Evolutionary conservation across 495 filamentous ascomycete genomes (phyloP).

Genomic region (Apiosordaria backusii): DNA sequence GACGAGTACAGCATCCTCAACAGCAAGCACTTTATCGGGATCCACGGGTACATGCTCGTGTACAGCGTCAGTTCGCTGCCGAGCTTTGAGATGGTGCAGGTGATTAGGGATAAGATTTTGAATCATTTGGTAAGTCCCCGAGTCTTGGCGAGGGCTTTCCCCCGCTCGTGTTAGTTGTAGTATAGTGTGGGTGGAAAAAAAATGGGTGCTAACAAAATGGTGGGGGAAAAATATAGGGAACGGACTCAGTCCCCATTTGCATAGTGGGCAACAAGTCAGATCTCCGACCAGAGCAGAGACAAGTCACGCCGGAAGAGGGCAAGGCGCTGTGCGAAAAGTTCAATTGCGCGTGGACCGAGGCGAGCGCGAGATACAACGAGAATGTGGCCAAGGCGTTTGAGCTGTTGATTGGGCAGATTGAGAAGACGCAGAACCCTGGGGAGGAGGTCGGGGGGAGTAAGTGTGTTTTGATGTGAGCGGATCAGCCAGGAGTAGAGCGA

Average conservation of each 20-base stretch:
- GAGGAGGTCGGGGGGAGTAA: constrained; percentile 75
- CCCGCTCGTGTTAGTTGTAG: too few relatives aligned
- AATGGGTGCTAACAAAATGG: neutral
- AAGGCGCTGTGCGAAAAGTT: constrained; percentile 76
- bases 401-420: constrained; percentile 88
- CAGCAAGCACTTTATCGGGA: constrained; percentile 98
- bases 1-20: constrained; percentile 98
- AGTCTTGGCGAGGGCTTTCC: neutral
- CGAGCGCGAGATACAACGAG: constrained; percentile 87
- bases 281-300: constrained; percentile 85
- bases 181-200: neutral
- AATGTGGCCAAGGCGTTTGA: constrained; percentile 94
- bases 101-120: constrained; percentile 94
- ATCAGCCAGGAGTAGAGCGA: neutral
- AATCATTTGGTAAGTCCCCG: constrained; percentile 74
- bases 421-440: constrained; percentile 88
- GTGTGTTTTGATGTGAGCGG: constrained; percentile 74
- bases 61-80: constrained; percentile 91
- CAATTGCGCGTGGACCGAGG: constrained; percentile 91
- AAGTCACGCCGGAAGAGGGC: constrained; percentile 83
- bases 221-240: constrained; percentile 58
- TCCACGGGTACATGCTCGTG: constrained; percentile 98
- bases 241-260: constrained; percentile 86
- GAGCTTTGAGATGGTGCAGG: constrained; percentile 93
- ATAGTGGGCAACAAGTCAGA: constrained; percentile 98